A percentile compares a stretch with the other conserved stretches of the same genome.
Conservation (phyloP, 495 filamentous ascomycete species). For the Penicillium argentinense region DNA sequence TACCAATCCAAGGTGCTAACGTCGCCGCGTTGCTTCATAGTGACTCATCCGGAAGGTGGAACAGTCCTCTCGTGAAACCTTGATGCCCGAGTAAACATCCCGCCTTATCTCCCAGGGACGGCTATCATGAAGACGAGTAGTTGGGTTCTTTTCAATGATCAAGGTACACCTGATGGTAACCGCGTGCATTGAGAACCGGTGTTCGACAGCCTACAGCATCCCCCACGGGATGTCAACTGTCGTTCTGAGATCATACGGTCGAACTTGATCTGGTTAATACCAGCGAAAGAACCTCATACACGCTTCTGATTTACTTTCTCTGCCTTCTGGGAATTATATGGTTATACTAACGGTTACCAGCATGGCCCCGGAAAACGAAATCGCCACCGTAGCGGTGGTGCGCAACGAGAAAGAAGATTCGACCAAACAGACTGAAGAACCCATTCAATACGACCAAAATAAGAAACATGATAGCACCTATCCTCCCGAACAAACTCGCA, state of each 20-base stretch:
- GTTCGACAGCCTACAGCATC: conserved; percentile 31
- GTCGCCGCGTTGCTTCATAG: conserved; percentile 16
- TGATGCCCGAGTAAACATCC: conserved; percentile 32
- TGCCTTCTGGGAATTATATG: not conserved
- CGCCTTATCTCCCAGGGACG: conserved; percentile 25
- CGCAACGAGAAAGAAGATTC: conserved; percentile 23
- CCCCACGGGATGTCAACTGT: conserved; percentile 7
- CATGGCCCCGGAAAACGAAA: conserved; percentile 36
- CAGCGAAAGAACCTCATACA: conserved; percentile 61
- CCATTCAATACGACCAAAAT: conserved; percentile 8
- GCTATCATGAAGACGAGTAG: conserved; percentile 48
- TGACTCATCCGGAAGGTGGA: conserved; percentile 16
- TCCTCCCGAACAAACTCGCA: conserved; percentile 9
- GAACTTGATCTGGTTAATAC: conserved; percentile 64
- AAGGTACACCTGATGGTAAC: conserved; percentile 46
- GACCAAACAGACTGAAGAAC: conserved; percentile 7
- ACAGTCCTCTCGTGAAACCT: not conserved
- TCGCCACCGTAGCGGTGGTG: conserved; percentile 32
- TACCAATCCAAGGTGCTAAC: conserved; percentile 7
- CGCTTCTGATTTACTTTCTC: conserved; percentile 22
- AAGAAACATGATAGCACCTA: conserved; percentile 19
- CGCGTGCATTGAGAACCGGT: conserved; percentile 51
- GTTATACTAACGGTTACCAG: conserved; percentile 34
- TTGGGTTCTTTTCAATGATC: conserved; percentile 45
- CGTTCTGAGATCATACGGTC: conserved; percentile 62